These are phyloP conservation scores for Acrocalymma vagum DNA, from an alignment of 2,329 filamentous ascomycete species.

Conservation along the genomic window DNA sequence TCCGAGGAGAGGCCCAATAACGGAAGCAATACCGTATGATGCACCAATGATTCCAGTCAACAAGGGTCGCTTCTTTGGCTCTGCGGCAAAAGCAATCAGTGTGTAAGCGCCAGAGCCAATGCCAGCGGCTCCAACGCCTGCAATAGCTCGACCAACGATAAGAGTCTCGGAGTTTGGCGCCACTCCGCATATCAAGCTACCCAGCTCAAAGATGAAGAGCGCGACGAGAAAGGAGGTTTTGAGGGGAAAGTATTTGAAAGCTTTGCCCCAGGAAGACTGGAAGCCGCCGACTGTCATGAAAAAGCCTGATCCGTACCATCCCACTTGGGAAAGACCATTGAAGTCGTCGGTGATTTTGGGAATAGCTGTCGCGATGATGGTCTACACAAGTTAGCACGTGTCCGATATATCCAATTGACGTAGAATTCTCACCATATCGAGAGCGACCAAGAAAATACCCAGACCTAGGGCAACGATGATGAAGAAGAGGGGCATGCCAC, in stretches of 20 bases:
- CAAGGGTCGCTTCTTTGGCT: constrained; percentile 50
- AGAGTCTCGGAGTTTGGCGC: constrained; percentile 45
- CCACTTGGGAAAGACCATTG: constrained; percentile 25
- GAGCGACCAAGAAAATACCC: constrained; percentile 20
- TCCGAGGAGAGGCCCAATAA: constrained; percentile 53
- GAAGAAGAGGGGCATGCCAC: constrained; percentile 23
- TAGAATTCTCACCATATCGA: constrained; percentile 9
- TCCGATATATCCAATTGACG: constrained; percentile 11
- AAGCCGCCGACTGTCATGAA: constrained; percentile 55
- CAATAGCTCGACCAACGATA: constrained; percentile 50
- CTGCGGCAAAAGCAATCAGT: constrained; percentile 54
- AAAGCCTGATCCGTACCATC: constrained; percentile 46
- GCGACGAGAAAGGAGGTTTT: constrained; percentile 47
- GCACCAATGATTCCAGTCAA: constrained; percentile 48
- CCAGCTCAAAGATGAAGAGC: constrained; percentile 62
- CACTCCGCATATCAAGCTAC: constrained; percentile 61
- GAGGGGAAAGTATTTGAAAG: constrained; percentile 55
- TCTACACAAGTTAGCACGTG: constrained; percentile 27
- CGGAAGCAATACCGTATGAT: constrained; percentile 43
- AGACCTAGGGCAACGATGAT: constrained; percentile 28
- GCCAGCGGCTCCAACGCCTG: constrained; percentile 48
- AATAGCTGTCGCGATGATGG: constrained; percentile 39
- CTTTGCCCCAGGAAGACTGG: constrained; percentile 56
- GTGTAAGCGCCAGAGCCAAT: constrained; percentile 41
- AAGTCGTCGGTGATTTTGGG: constrained; percentile 40